Evolutionary conservation across 2,329 filamentous ascomycete species (phyloP).

Genomic region (Lachnellula occidentalis): DNA sequence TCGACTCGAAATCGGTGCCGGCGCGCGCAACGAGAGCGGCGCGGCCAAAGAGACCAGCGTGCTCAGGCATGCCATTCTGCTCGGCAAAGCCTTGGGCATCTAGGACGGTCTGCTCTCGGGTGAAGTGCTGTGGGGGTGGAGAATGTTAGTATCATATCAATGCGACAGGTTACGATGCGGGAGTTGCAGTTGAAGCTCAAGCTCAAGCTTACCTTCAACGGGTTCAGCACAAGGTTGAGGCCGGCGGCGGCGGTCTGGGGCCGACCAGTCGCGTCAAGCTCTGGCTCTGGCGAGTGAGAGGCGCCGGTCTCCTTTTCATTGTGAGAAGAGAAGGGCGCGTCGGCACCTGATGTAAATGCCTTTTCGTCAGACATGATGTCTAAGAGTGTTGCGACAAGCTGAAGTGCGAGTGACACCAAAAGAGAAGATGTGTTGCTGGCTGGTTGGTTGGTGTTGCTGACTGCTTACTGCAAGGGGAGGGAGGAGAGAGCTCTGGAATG

Average conservation of each 20-base stretch:
- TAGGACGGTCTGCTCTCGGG: constrained; percentile 38
- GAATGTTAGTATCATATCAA: background rate
- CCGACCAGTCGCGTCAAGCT: background rate
- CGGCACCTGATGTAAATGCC: too few relatives aligned
- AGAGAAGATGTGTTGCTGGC: too few relatives aligned
- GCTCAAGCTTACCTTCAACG: constrained; percentile 27
- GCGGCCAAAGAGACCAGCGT: constrained; percentile 54
- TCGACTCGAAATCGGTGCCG: constrained; percentile 10
- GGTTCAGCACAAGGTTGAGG: constrained; percentile 18
- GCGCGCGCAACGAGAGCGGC: constrained; percentile 45
- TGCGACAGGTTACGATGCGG: constrained; percentile 23
- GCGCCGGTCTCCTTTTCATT: too few relatives aligned
- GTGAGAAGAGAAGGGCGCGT: too few relatives aligned
- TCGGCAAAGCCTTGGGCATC: constrained; percentile 51
- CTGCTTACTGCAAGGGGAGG: too few relatives aligned
- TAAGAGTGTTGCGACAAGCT: too few relatives aligned
- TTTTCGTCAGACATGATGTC: too few relatives aligned
- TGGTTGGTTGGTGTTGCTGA: too few relatives aligned
- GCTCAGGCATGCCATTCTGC: constrained; percentile 51
- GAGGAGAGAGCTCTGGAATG: too few relatives aligned
- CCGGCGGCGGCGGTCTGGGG: constrained; percentile 17
- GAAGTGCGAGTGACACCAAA: too few relatives aligned
- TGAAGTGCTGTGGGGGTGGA: constrained; percentile 36
- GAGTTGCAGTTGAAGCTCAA: constrained; percentile 20
- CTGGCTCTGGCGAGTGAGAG: too few relatives aligned